Conservation (phyloP, 768 basidiomycete genomes). For the Sporobolomyces roseus region DNA sequence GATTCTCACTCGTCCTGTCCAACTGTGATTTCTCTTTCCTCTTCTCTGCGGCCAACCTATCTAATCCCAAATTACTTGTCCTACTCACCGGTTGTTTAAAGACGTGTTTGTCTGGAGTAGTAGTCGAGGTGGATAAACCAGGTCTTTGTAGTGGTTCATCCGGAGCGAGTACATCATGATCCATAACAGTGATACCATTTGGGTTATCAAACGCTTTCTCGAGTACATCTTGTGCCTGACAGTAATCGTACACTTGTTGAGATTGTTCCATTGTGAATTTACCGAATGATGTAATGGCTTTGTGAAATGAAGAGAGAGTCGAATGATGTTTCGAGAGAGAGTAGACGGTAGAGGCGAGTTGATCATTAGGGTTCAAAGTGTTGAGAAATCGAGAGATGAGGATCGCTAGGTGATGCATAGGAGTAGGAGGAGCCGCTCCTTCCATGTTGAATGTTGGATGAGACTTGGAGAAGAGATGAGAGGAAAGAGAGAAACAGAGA, state of each 20-base stretch:
- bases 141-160: constrained; percentile 32
- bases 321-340: constrained; percentile 54
- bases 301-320: constrained; percentile 22
- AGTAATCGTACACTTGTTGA: constrained; percentile 58
- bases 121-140: constrained; percentile 49
- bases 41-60: constrained; percentile 84
- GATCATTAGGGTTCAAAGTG: constrained; percentile 73
- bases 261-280: constrained; percentile 78
- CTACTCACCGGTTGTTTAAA: constrained; percentile 77
- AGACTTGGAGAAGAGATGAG: neutral
- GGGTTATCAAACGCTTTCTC: constrained; percentile 34
- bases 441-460: neutral
- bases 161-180: constrained; percentile 43
- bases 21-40: constrained; percentile 54
- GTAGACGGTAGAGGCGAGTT: constrained; percentile 71
- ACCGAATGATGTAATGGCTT: constrained; percentile 76
- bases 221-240: constrained; percentile 23
- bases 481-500: neutral
- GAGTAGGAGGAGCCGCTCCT: constrained; percentile 1
- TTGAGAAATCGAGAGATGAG: constrained; percentile 78
- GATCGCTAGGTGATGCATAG: constrained; percentile 63
- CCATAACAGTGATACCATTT: constrained; percentile 27
- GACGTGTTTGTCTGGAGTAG: constrained; percentile 56
- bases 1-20: constrained; percentile 52
- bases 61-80: constrained; percentile 76